phyloP scores from a whole-genome alignment of 306 rosid genomes.

The Luffa acutangula region DNA sequence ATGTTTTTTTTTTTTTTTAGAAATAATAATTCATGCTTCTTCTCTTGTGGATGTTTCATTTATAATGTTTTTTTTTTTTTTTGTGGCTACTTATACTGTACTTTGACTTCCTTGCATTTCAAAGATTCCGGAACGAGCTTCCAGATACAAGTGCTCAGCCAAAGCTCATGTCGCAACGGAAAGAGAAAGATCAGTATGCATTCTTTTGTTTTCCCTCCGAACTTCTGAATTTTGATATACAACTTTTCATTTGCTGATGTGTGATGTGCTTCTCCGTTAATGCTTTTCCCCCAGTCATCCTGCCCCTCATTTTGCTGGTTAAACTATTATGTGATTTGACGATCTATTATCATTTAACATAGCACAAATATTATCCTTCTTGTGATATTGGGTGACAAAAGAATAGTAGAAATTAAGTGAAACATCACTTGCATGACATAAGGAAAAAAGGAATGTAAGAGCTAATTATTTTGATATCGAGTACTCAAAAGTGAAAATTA shows the following conservation, averaged over 20 bases:
- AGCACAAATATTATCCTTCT: neutral
- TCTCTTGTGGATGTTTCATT: neutral
- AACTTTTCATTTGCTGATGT: neutral
- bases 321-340: neutral
- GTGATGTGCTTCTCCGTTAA: neutral
- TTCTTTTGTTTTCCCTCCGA: neutral
- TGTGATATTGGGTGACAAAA: neutral
- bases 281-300: neutral
- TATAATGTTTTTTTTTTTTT: slow-evolving; percentile 5
- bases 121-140: slow-evolving; percentile 91
- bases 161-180: slow-evolving; percentile 80
- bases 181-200: slow-evolving; percentile 85
- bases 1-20: neutral
- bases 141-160: slow-evolving; percentile 99
- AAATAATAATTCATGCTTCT: neutral
- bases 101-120: slow-evolving; percentile 18
- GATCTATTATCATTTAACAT: neutral
- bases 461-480: neutral
- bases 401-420: neutral
- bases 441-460: neutral
- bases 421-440: neutral
- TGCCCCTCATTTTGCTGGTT: neutral
- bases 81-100: neutral
- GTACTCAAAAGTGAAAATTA: neutral
- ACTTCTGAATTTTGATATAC: neutral